These are phyloP conservation scores for Pisolithus sp. DNA, from an alignment of 768 basidiomycete species.

Conservation along the genomic window DNA sequence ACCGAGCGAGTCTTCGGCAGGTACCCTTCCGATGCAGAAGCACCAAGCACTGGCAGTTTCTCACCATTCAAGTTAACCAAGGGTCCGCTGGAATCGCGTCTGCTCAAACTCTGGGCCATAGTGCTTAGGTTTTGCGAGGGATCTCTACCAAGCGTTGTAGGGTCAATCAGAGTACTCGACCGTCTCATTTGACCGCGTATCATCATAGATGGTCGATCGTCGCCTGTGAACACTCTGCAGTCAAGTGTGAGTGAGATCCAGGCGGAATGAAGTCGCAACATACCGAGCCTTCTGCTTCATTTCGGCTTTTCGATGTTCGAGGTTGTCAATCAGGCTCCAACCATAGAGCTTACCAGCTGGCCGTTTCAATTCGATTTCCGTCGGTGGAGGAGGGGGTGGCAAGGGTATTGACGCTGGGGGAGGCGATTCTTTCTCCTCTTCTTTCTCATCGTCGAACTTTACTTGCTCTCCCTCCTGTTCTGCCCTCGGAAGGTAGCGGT, in stretches of 20 bases:
- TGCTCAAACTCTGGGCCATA: constrained; percentile 35
- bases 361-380: constrained; percentile 34
- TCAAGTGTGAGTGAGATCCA: not conserved
- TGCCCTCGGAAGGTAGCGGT: constrained; percentile 60
- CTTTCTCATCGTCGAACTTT: constrained; percentile 36
- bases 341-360: constrained; percentile 82
- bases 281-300: constrained; percentile 85
- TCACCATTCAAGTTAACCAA: constrained; percentile 56
- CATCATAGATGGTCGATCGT: constrained; percentile 93
- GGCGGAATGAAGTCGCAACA: constrained; percentile 10
- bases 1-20: constrained; percentile 61
- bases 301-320: constrained; percentile 75
- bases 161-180: constrained; percentile 70
- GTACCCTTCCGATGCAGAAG: constrained; percentile 26
- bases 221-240: constrained; percentile 77
- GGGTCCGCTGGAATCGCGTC: constrained; percentile 56
- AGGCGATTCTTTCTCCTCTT: constrained; percentile 31
- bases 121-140: constrained; percentile 39
- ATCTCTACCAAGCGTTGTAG: constrained; percentile 51
- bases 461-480: constrained; percentile 74
- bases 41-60: constrained; percentile 23
- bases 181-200: constrained; percentile 51
- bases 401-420: constrained; percentile 25
- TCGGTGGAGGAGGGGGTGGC: constrained; percentile 24
- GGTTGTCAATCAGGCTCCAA: constrained; percentile 83